phyloP scores from a whole-genome alignment of 306 rosid species.

The Pyrus bretschneideri region DNA sequence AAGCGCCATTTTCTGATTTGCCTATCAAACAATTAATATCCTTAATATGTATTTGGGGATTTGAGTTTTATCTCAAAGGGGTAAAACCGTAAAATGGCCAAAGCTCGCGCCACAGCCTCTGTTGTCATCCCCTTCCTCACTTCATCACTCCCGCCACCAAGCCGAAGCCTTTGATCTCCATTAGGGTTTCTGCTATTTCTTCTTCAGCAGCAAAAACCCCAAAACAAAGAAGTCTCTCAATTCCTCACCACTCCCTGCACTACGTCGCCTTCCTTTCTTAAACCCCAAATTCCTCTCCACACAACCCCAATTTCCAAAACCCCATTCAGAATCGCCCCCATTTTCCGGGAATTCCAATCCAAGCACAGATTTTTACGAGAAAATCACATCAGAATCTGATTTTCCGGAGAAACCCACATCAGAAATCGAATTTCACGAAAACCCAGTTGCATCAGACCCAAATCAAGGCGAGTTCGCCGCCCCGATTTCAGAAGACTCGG shows the following conservation, averaged over 20 bases:
- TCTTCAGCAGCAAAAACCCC: neutral
- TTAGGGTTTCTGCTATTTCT: neutral
- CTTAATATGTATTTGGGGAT: neutral
- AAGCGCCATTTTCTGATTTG: neutral
- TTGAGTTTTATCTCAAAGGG: neutral
- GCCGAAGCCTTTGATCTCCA: neutral
- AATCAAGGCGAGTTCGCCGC: neutral
- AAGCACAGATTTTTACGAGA: conserved; percentile 2
- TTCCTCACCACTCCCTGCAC: conserved; percentile 19
- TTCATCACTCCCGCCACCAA: neutral
- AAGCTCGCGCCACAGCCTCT: neutral
- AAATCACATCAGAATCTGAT: conserved; percentile 1
- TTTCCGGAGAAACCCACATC: conserved; percentile 9
- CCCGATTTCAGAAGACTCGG: neutral
- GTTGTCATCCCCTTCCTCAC: neutral
- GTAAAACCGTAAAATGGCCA: neutral
- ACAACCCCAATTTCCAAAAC: conserved; percentile 2
- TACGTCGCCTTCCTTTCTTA: conserved; percentile 16
- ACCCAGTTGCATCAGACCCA: neutral
- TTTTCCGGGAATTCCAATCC: neutral
- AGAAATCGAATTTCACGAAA: neutral
- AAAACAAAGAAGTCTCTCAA: conserved; percentile 11
- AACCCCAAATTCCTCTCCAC: conserved; percentile 18
- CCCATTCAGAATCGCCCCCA: neutral
- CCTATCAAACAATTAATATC: neutral